A percentile compares a stretch with the other conserved stretches of the same genome.
Conservation (phyloP, 805 yeast species). For the Kurtzmaniella cleridarum region DNA sequence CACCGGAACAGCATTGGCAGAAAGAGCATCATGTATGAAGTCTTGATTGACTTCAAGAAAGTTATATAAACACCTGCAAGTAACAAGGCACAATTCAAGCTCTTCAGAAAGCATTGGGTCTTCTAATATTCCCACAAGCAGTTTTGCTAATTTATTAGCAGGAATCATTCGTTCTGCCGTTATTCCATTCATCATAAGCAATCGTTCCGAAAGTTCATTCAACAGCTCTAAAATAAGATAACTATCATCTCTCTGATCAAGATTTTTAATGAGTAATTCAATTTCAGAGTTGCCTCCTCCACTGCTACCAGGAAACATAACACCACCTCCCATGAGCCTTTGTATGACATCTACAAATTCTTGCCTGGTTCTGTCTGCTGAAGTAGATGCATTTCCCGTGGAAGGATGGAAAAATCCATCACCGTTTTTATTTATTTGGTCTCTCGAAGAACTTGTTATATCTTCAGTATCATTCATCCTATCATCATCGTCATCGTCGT, state of each 20-base stretch:
- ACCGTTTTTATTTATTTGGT: slow-evolving; percentile 10
- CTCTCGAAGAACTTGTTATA: slow-evolving; percentile 11
- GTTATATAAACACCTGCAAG: slow-evolving; percentile 81
- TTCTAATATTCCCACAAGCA: slow-evolving; percentile 52
- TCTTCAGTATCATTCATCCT: slow-evolving; percentile 9
- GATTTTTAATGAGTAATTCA: slow-evolving; percentile 29
- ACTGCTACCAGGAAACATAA: slow-evolving; percentile 12
- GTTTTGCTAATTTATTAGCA: slow-evolving; percentile 46
- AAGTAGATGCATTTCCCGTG: slow-evolving; percentile 6
- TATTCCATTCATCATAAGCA: slow-evolving; percentile 64
- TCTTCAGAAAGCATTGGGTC: slow-evolving; percentile 57
- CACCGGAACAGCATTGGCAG: slow-evolving; percentile 59
- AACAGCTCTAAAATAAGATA: slow-evolving; percentile 58
- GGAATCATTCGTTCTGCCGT: slow-evolving; percentile 64
- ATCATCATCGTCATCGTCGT: slow-evolving; percentile 12
- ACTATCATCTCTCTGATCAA: slow-evolving; percentile 48
- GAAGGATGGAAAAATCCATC: slow-evolving; percentile 8
- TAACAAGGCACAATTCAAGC: slow-evolving; percentile 74
- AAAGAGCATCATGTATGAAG: slow-evolving; percentile 55
- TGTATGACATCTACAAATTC: slow-evolving; percentile 29
- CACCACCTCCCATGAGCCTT: slow-evolving; percentile 26
- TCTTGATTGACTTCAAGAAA: slow-evolving; percentile 70
- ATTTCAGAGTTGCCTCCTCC: slow-evolving; percentile 17
- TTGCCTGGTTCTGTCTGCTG: slow-evolving; percentile 1
- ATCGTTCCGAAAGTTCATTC: slow-evolving; percentile 56